Evolutionary conservation across 2,329 filamentous ascomycete species (phyloP), one percentile per base, ranked within the genome.

Genomic region (Escovopsis sp.): DNA sequence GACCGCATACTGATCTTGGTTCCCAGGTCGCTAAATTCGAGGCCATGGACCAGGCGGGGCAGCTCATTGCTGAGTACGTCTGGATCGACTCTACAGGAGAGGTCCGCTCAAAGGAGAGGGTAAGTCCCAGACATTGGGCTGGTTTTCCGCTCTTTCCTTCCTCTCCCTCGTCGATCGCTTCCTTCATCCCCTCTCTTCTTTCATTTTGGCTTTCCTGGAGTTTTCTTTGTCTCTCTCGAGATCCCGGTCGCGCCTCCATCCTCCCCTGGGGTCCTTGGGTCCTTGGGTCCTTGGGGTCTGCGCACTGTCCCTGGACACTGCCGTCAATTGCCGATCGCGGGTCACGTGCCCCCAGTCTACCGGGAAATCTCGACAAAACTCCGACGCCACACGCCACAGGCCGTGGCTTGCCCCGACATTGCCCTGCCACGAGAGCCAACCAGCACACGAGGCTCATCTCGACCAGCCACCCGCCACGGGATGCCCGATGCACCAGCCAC

Each of bases 71-170:
- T 55, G 88, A 94, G 68, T 94, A 94, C 66, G 77, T 94, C 70
- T 94, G 88, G 88, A 80, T 94, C 58, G 87, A 94, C 56, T 70
- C 81, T 46, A 62, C 66, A 46, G 86, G 87, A 58, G 79, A 80
- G 53, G 72, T 83, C 50, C 86, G 90, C 53, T 94, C 86, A 58
- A 98, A 96, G 71, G 88, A 82, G 56, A 92, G 86, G 73, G 88
- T 94, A 70, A 70, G 84, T 70, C 45, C 9, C 16, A 17, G 19
- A 5, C 9, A 9, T 5, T 21, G 19, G 19, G 5, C 19, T 5
- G 19, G 5, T 21, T 19, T 14, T 25, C 27, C 18, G 14, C 11
- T 14, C 14, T 35, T 35, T 33, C 19, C 27, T n/a, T n/a, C n/a
- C n/a, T n/a, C n/a, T n/a, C n/a, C n/a, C n/a, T n/a, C n/a, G n/a